phyloP scores from a whole-genome alignment of 2,329 filamentous ascomycete species.

The Aspergillus sp. region DNA sequence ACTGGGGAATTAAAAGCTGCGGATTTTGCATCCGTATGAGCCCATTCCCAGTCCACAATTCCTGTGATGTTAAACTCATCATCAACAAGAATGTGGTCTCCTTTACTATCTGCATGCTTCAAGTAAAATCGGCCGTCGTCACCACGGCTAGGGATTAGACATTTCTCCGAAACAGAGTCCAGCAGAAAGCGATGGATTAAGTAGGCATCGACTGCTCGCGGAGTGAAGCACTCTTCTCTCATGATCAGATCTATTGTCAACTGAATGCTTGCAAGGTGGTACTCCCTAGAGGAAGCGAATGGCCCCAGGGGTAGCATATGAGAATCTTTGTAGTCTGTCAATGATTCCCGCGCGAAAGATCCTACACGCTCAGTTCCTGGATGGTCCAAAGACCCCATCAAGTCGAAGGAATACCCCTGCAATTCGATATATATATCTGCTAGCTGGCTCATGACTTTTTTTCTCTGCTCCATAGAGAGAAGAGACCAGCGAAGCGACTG shows the following conservation, averaged over 20 bases:
- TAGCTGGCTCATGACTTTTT: conserved; percentile 39
- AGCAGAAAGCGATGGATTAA: conserved; percentile 46
- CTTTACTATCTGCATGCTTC: conserved; percentile 52
- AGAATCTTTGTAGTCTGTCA: conserved; percentile 33
- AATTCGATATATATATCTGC: conserved; percentile 44
- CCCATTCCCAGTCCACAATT: conserved; percentile 52
- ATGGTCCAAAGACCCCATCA: conserved; percentile 37
- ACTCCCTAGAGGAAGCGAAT: conserved; percentile 38
- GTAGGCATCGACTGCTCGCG: conserved; percentile 37
- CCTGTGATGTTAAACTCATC: conserved; percentile 49
- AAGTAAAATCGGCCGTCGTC: conserved; percentile 43
- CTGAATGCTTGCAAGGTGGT: conserved; percentile 33
- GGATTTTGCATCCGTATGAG: conserved; percentile 32
- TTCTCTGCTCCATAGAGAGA: conserved; percentile 33
- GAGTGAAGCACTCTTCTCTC: conserved; percentile 37
- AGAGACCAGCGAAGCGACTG: conserved; percentile 39
- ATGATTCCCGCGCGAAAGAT: conserved; percentile 40
- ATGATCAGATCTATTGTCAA: conserved; percentile 42
- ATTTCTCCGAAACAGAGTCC: conserved; percentile 27
- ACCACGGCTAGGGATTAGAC: conserved; percentile 14
- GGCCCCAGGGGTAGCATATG: conserved; percentile 32
- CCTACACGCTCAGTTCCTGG: conserved; percentile 31
- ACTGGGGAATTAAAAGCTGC: conserved; percentile 47
- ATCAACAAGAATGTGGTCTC: conserved; percentile 51
- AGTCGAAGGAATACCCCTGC: conserved; percentile 36